Conservation (phyloP, 257 asterid genomes). For the Nicotiana tabacum region DNA sequence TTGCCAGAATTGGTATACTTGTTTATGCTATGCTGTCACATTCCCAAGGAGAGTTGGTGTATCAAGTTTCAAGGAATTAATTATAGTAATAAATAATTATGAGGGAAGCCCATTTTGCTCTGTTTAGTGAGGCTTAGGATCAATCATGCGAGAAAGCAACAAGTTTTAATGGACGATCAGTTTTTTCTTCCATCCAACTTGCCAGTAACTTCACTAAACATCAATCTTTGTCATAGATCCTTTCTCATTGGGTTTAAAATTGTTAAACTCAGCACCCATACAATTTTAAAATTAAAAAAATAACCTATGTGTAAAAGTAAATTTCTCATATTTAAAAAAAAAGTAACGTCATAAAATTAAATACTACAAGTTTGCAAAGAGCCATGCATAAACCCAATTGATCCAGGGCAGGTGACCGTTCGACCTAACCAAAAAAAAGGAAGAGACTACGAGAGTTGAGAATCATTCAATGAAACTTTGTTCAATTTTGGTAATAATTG, state of each 20-base stretch:
- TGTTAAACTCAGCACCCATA: background rate
- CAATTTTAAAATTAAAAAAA: too few species aligned
- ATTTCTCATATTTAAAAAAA: too few species aligned
- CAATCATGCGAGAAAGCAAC: background rate
- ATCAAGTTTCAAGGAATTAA: background rate
- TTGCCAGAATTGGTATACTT: background rate
- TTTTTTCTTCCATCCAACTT: background rate
- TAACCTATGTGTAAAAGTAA: too few species aligned
- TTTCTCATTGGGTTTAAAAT: background rate
- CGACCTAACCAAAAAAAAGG: background rate
- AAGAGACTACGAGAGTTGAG: background rate
- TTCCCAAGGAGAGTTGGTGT: background rate
- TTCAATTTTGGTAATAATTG: too few species aligned
- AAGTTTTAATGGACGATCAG: background rate
- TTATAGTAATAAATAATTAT: background rate
- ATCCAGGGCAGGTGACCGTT: background rate
- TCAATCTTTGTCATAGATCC: background rate
- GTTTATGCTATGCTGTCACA: background rate
- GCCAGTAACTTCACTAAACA: background rate
- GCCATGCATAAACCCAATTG: too few species aligned
- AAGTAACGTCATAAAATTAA: too few species aligned
- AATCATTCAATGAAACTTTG: background rate
- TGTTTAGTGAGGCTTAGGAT: background rate
- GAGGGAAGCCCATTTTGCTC: background rate
- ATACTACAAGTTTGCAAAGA: too few species aligned